Percentiles rank a stretch among this genome's conserved stretches.
phyloP scores from a whole-genome alignment of 2,329 filamentous ascomycete genomes.

The Aspergillus carbonarius region DNA sequence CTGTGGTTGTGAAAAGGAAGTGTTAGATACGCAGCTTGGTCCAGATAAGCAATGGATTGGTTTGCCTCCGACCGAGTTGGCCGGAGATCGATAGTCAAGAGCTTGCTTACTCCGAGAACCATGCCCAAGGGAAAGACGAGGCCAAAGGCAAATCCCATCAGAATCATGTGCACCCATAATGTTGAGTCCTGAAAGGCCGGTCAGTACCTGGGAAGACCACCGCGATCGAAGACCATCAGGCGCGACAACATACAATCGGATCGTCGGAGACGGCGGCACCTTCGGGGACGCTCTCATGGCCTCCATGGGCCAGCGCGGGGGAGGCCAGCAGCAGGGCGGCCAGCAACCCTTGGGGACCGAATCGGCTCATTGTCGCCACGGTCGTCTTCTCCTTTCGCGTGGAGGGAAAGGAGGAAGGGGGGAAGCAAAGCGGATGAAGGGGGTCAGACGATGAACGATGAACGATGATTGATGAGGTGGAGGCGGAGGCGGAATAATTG shows the following conservation, averaged over 20 bases:
- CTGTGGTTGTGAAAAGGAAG: slow-evolving; percentile 44
- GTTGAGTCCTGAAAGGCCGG: slow-evolving; percentile 61
- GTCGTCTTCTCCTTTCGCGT: slow-evolving; percentile 3
- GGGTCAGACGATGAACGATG: not conserved
- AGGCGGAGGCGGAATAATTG: not conserved
- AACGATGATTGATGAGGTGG: not conserved
- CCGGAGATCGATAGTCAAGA: slow-evolving; percentile 30
- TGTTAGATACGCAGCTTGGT: not conserved
- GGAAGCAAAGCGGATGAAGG: not conserved
- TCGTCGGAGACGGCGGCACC: slow-evolving; percentile 69
- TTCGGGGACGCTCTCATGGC: slow-evolving; percentile 62
- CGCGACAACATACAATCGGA: slow-evolving; percentile 61
- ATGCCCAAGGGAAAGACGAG: slow-evolving; percentile 92
- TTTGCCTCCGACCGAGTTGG: slow-evolving; percentile 4
- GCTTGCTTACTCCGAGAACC: slow-evolving; percentile 76
- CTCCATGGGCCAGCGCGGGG: slow-evolving; percentile 50
- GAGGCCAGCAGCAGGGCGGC: slow-evolving; percentile 28
- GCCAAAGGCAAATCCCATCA: slow-evolving; percentile 85
- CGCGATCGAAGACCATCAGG: not conserved
- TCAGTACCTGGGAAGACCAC: slow-evolving; percentile 5
- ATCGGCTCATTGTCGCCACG: slow-evolving; percentile 17
- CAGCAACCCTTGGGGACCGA: slow-evolving; percentile 22
- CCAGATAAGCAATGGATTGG: not conserved
- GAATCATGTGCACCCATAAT: slow-evolving; percentile 90
- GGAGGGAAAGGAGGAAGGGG: not conserved